These are phyloP conservation scores for Coprinopsis marcescibilis DNA, from an alignment of 768 basidiomycete genomes.

Conservation along the genomic window DNA sequence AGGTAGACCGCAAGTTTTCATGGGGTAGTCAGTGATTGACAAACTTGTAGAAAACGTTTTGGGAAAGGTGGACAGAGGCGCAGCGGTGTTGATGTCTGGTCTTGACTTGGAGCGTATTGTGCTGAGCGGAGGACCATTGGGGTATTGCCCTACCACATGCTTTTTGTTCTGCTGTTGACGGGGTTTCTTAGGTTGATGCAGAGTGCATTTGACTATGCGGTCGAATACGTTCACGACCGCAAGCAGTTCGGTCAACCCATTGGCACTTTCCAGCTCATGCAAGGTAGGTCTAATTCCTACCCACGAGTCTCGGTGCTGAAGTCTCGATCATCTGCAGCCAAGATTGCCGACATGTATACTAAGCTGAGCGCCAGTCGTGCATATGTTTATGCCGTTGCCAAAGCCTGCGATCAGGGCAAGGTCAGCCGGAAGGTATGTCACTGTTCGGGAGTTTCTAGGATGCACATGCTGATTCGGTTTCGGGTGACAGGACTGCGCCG, in stretches of 20 bases:
- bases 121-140: constrained; percentile 86
- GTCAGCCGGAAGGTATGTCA: constrained; percentile 68
- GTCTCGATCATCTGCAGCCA: constrained; percentile 35
- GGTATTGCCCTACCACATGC: constrained; percentile 38
- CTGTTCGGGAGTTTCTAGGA: background rate
- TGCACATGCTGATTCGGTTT: constrained; percentile 1
- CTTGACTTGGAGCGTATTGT: constrained; percentile 90
- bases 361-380: constrained; percentile 82
- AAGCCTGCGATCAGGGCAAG: constrained; percentile 77
- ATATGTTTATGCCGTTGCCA: constrained; percentile 90
- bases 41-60: constrained; percentile 70
- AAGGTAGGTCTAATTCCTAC: constrained; percentile 48
- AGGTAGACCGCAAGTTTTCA: constrained; percentile 39
- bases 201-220: constrained; percentile 82
- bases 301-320: constrained; percentile 9
- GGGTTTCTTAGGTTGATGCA: constrained; percentile 69
- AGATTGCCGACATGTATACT: constrained; percentile 93
- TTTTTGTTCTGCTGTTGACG: constrained; percentile 7
- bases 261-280: constrained; percentile 93
- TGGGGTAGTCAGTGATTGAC: constrained; percentile 9
- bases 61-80: constrained; percentile 75
- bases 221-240: constrained; percentile 89
- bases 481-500: constrained; percentile 77
- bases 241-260: constrained; percentile 87
- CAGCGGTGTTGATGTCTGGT: constrained; percentile 88